Evolutionary conservation across 164 flowering plant genomes (phyloP), one percentile per base, ranked within the genome.

Genomic region (Annona squamosa): DNA sequence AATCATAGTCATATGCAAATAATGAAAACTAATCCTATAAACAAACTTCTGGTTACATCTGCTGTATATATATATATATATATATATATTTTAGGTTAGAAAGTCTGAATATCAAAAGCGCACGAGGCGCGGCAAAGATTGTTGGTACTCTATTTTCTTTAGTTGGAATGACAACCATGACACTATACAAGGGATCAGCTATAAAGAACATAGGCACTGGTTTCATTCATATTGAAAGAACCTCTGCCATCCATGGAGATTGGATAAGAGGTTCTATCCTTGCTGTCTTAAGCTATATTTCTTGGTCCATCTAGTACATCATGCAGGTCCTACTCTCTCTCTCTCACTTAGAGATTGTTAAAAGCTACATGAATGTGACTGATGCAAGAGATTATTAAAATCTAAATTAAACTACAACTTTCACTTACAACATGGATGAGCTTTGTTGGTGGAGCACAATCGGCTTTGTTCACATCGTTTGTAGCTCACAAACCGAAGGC

Each of bases 391-490:
- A 26, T 26, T 26, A 26, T 26, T 26, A 0, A 26, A 26, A 26
- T 26, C 37, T 26, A 26, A 26, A 26, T 26, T 26, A 26, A 26
- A 26, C 37, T 94, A n/a, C 90, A 77, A 75, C 82, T 93, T 41
- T 90, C 98, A 48, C 84, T 93, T 42, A 87, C 95, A 3, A 82
- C 92, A 73, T 93, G 93, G 98, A 90, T 93, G 89, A 80, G 84
- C 80, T 82, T 89, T 46, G 37, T 90, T 26, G 97, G 97, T 67
- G 95, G 84, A 65, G 92, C 88, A 10, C 95, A 91, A 78, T 88
- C 97, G 65, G 98, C 98, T 3, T 77, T 86, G 13, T 93, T 83
- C 79, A 77, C 95, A 12, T 87, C 71, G 3, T 56, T 78, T 4
- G 46, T 85, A 44, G 75, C 84, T 42, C 93, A 80, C 42, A 84